Evolutionary conservation across 768 basidiomycete species (phyloP).

Genomic region (Xanthoconium stramineum): DNA sequence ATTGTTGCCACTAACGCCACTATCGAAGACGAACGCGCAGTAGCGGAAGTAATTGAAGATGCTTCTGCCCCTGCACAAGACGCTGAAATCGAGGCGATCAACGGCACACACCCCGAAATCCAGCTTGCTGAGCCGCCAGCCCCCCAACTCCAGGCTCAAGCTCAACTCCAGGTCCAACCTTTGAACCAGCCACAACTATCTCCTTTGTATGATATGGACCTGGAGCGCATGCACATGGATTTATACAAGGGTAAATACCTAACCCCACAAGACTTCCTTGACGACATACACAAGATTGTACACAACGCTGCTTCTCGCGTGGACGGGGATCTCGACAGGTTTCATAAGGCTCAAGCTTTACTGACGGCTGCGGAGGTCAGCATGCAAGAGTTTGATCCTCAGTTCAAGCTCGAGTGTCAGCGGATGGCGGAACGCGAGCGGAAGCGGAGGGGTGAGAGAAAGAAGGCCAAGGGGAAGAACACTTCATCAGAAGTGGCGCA

Average conservation of each 20-base stretch:
- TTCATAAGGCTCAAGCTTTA: slow-evolving; percentile 86
- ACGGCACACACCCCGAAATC: slow-evolving; percentile 33
- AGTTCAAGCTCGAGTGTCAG: slow-evolving; percentile 79
- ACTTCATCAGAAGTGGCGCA: slow-evolving; percentile 21
- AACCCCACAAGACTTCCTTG: slow-evolving; percentile 83
- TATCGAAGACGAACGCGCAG: slow-evolving; percentile 39
- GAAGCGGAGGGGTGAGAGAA: slow-evolving; percentile 55
- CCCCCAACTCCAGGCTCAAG: slow-evolving; percentile 35
- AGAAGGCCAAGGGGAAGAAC: slow-evolving; percentile 36
- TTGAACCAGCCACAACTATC: slow-evolving; percentile 38
- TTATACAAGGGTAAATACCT: slow-evolving; percentile 85
- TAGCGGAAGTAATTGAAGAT: slow-evolving; percentile 43
- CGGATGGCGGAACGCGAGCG: slow-evolving; percentile 79
- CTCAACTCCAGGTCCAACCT: slow-evolving; percentile 36
- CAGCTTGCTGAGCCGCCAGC: slow-evolving; percentile 20
- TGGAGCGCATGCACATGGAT: slow-evolving; percentile 86
- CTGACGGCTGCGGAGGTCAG: slow-evolving; percentile 81
- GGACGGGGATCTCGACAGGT: slow-evolving; percentile 66
- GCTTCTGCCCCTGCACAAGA: slow-evolving; percentile 14
- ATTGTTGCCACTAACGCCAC: slow-evolving; percentile 38
- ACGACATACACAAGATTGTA: slow-evolving; percentile 77
- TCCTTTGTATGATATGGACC: slow-evolving; percentile 78
- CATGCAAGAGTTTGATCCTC: slow-evolving; percentile 79
- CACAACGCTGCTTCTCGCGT: slow-evolving; percentile 62
- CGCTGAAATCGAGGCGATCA: slow-evolving; percentile 34